Evolutionary conservation across 2,329 filamentous ascomycete genomes (phyloP).

Genomic region (Fusarium pseudograminearum): DNA sequence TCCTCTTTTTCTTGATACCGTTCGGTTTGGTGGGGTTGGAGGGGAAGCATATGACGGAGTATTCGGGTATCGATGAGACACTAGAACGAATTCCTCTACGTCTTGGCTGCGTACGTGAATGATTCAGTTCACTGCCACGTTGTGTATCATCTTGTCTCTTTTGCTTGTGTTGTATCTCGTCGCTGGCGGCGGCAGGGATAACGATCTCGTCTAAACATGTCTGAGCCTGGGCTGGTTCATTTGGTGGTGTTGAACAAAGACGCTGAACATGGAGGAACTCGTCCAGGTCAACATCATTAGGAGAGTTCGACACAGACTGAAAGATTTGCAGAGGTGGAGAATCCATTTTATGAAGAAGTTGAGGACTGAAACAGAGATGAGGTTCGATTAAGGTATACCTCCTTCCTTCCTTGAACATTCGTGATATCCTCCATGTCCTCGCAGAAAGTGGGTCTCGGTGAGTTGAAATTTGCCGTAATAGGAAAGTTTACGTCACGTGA

Average conservation of each 20-base stretch:
- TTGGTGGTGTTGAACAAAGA: slow-evolving; percentile 36
- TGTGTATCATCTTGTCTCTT: slow-evolving; percentile 6
- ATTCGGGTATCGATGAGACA: slow-evolving; percentile 31
- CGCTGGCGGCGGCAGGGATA: slow-evolving; percentile 22
- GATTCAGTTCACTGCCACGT: neutral
- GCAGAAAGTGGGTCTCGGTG: slow-evolving; percentile 26
- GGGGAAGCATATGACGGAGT: slow-evolving; percentile 47
- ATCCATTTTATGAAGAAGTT: slow-evolving; percentile 10
- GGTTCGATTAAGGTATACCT: slow-evolving; percentile 11
- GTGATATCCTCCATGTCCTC: slow-evolving; percentile 12
- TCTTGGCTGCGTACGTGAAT: neutral
- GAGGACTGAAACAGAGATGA: neutral
- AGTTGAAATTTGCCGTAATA: slow-evolving; percentile 25
- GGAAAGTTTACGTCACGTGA: slow-evolving; percentile 41
- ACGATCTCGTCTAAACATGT: slow-evolving; percentile 24
- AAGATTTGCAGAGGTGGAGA: neutral
- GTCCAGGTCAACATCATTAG: slow-evolving; percentile 37
- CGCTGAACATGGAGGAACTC: slow-evolving; percentile 43
- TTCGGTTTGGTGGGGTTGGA: slow-evolving; percentile 46
- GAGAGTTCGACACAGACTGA: neutral
- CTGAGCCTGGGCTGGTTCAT: slow-evolving; percentile 21
- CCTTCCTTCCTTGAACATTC: slow-evolving; percentile 22
- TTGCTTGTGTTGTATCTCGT: slow-evolving; percentile 5
- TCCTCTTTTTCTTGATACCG: slow-evolving; percentile 47
- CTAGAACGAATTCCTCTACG: slow-evolving; percentile 16